phyloP scores from a whole-genome alignment of 169 alveolate genomes.

The Plasmodium gonderi region DNA sequence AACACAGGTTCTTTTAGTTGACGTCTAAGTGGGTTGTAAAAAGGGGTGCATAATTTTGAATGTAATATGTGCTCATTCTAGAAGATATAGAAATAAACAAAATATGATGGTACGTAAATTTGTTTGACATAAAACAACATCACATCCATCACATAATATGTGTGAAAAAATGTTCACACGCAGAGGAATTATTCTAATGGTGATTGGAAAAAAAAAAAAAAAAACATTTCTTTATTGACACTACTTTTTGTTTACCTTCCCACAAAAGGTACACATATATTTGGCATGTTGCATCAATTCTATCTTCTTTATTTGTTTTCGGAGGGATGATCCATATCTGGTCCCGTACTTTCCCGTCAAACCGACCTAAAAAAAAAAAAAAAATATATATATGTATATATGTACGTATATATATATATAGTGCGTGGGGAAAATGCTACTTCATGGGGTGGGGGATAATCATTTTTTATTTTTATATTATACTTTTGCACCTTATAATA shows the following conservation, averaged over 20 bases:
- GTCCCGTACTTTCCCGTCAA: conserved; percentile 98
- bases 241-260: conserved; percentile 86
- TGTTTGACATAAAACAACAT: too few species aligned
- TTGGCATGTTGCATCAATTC: conserved; percentile 95
- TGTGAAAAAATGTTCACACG: not conserved
- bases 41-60: not conserved
- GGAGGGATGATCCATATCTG: conserved; percentile 98
- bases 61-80: too few species aligned
- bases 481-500: too few species aligned
- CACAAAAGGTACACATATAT: conserved; percentile 97
- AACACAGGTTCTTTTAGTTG: conserved; percentile 94
- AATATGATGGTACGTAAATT: too few species aligned
- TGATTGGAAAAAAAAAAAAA: too few species aligned
- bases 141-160: not conserved
- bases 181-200: too few species aligned
- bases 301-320: conserved; percentile 96
- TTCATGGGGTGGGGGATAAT: too few species aligned
- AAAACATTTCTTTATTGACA: not conserved
- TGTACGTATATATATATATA: not conserved
- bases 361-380: conserved; percentile 92
- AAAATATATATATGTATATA: not conserved
- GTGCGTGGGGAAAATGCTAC: not conserved
- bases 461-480: too few species aligned
- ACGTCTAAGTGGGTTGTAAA: conserved; percentile 79
- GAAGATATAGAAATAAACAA: too few species aligned